Evolutionary conservation across 2,329 filamentous ascomycete genomes (phyloP).

Genomic region (Bipolaris gigantea): DNA sequence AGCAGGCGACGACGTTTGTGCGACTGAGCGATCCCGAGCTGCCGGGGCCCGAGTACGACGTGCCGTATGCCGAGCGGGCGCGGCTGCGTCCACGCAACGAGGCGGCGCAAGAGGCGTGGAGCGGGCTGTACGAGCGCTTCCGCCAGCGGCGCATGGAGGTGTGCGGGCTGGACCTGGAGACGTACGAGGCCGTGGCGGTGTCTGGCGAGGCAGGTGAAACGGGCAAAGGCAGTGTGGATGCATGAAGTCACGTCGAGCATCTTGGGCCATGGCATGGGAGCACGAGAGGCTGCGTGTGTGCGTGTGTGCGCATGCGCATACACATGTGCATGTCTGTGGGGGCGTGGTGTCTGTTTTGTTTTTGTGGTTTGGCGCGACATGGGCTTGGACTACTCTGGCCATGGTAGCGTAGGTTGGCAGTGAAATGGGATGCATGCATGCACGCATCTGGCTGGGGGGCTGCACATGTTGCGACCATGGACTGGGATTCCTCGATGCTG

Average conservation of each 20-base stretch:
- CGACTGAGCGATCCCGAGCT: constrained; percentile 52
- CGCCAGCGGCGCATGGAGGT: constrained; percentile 55
- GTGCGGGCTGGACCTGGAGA: constrained; percentile 56
- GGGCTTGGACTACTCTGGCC: not conserved
- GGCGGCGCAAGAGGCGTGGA: constrained; percentile 54
- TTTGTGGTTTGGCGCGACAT: not conserved
- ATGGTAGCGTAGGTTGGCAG: not conserved
- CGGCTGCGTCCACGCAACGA: constrained; percentile 49
- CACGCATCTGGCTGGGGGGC: not conserved
- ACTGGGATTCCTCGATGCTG: constrained; percentile 5
- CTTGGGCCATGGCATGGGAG: not conserved
- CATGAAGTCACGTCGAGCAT: not conserved
- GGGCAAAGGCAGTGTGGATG: constrained; percentile 2
- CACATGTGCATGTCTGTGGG: too few relatives aligned
- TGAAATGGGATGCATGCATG: too few relatives aligned
- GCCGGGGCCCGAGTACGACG: constrained; percentile 55
- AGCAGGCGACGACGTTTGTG: constrained; percentile 50
- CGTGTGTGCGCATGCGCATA: too few relatives aligned
- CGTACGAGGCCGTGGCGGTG: constrained; percentile 36
- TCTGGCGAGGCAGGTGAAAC: constrained; percentile 13
- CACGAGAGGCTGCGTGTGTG: not conserved
- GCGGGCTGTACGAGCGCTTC: constrained; percentile 53
- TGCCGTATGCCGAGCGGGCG: constrained; percentile 48
- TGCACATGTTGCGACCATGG: constrained; percentile 1
- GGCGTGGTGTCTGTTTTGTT: not conserved